phyloP scores from a whole-genome alignment of 1,139 yeast genomes.

The Candida sp. region DNA sequence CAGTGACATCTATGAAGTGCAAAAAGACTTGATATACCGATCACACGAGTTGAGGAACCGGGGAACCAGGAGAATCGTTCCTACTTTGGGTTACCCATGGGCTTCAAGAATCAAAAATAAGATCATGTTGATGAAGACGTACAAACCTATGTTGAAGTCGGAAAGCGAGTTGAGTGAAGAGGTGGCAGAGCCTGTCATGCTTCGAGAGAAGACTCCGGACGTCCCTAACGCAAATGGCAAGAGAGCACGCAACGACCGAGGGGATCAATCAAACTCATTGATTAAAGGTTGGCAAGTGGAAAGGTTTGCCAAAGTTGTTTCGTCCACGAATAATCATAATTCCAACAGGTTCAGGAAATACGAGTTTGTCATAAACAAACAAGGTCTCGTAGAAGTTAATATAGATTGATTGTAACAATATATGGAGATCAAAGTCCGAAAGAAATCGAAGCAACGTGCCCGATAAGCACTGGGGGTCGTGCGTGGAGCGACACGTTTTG shows the following conservation, averaged over 20 bases:
- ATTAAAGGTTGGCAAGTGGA: slow-evolving; percentile 32
- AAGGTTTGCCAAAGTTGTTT: slow-evolving; percentile 30
- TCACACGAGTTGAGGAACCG: slow-evolving; percentile 17
- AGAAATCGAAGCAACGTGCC: too few species aligned
- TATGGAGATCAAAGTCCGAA: background rate
- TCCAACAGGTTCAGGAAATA: slow-evolving; percentile 14
- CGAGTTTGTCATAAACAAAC: slow-evolving; percentile 19
- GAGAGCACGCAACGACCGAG: background rate
- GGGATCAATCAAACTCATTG: slow-evolving; percentile 6
- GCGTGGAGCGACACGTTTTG: background rate
- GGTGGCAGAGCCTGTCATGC: background rate
- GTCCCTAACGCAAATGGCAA: slow-evolving; percentile 1
- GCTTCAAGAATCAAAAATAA: slow-evolving; percentile 33
- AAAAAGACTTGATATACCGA: slow-evolving; percentile 16
- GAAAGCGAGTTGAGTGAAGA: slow-evolving; percentile 6
- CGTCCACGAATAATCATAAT: slow-evolving; percentile 16
- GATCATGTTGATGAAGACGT: slow-evolving; percentile 37
- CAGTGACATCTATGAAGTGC: slow-evolving; percentile 10
- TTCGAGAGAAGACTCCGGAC: background rate
- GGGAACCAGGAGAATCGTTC: slow-evolving; percentile 30
- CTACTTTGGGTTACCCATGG: slow-evolving; percentile 49
- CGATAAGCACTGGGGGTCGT: background rate
- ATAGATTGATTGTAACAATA: background rate
- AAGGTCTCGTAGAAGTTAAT: slow-evolving; percentile 16
- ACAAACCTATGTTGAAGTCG: slow-evolving; percentile 25